Evolutionary conservation across 83 land plant genomes (phyloP), one percentile per base, ranked within the genome.

Genomic region (Thuja plicata): DNA sequence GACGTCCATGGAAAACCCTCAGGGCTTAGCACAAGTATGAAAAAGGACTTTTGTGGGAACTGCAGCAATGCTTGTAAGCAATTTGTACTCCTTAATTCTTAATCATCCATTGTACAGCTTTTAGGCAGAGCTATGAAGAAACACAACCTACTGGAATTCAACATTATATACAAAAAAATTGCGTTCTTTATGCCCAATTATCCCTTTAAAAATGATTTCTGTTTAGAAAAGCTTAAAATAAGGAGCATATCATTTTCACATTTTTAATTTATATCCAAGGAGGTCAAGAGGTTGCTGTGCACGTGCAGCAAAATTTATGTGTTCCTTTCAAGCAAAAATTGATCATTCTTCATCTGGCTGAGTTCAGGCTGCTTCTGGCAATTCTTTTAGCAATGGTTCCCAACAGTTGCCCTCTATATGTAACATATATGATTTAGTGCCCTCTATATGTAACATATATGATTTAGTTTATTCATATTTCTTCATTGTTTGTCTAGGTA

Each of bases 21-120:
- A 93, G 43, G 96, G 92, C 17, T 89, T 92, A 2, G 40, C 86
- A 88, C 92, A 91, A 74, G 88, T 94, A 90, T 94, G 91, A 86
- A 38, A 43, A 54, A 38, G 24, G 60, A 55, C 60, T 16, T 55
- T 55, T 60, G 21, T 79, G 38, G 43, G 3, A 34, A 40, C 83
- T 34, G 5, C 66, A 60, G 27, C 27, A 60, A 21, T 60, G 66
- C 17, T 60, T 60, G 66, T 21, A 60, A 60, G 66, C 66, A 60
- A 60, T 21, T 17, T 60, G 24, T 60, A 21, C 27, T 60, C 27
- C 16, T 60, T 60, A 60, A 60, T 19, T 60, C 66, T 55, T 60
- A 19, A 21, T 19, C 21, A 60, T 17, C 66, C 17, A 21, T 17
- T 19, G 66, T 19, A 19, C 66, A 60, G 66, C 27, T 60, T 60